Evolutionary conservation across 768 basidiomycete genomes (phyloP), one percentile per base, ranked within the genome.

Genomic region (Cytidiella melzeri): DNA sequence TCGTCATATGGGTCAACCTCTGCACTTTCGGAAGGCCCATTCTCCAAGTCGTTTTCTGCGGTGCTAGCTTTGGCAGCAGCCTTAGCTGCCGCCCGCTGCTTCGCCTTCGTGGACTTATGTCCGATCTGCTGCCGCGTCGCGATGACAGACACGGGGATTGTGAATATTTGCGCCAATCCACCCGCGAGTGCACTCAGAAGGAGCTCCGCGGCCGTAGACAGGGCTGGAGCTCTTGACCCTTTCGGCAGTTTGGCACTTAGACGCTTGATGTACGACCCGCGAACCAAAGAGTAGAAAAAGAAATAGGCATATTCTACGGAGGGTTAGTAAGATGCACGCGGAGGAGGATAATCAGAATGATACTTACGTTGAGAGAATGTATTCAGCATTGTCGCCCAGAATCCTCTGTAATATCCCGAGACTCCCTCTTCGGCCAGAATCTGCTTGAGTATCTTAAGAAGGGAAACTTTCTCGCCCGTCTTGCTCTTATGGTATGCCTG

Each of bases 121-220:
- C 88, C 87, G 43, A 98, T 79, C 69, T 99, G 96, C 67, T 99
- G 96, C 12, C 96, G 81, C 3, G 95, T 98, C 13, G 96, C 96
- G 60, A 99, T 96, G 44, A 98, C 95, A 5, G 92, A 81, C 12
- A 98, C 95, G 9, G 96, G 96, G 57, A 98, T 96, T 19, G 96
- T 99, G 70, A 98, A 98, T 49, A 98, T 85, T 66, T 98, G 96
- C 4, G 94, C 94, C 15, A 98, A 79, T 0, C 84, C 95, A 2
- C 95, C 96, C 1, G 96, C 96, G 11, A 87, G 60, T 2, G 96
- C 96, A 10, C 96, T 95, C 15, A 99, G 74, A 18, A 87, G 63
- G 3, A 99, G 76, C 64, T 99, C 96, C 24, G 83, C 81, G 2
- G 74, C 80, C 7, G 85, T 91, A 4, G 83, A 88, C 4, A 92